phyloP scores from a whole-genome alignment of 1,284 basidiomycete species.

The Trichosporon coremiiforme region DNA sequence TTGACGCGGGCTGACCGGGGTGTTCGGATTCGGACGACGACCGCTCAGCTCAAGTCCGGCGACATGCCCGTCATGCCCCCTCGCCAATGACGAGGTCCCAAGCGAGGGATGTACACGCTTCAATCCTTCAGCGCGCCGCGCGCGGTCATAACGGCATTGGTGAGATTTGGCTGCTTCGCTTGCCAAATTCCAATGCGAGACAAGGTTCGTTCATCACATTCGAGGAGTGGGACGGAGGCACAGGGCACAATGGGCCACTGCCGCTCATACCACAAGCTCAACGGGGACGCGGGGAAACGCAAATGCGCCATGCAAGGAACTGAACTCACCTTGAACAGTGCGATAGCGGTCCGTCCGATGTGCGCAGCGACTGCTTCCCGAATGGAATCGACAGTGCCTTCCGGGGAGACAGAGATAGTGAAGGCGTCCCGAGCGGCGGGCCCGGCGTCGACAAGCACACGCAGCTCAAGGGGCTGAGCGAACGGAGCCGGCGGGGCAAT shows the following conservation, averaged over 20 bases:
- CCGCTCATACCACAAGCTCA: neutral
- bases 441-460: constrained; percentile 33
- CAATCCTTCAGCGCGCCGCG: neutral
- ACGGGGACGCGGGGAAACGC: constrained; percentile 3
- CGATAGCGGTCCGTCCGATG: constrained; percentile 37
- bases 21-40: too few species aligned
- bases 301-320: neutral
- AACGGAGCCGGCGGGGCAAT: constrained; percentile 3
- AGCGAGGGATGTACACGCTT: neutral
- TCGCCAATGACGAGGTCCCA: neutral
- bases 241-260: neutral
- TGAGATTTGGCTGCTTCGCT: neutral
- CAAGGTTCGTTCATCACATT: neutral
- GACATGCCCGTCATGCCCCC: neutral
- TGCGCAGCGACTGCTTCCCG: constrained; percentile 37
- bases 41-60: too few species aligned
- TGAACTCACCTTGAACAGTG: constrained; percentile 52
- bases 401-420: constrained; percentile 38
- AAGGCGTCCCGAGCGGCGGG: constrained; percentile 36
- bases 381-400: constrained; percentile 38
- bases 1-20: neutral
- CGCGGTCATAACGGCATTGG: neutral
- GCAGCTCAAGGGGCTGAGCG: constrained; percentile 21
- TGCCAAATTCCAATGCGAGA: too few species aligned
- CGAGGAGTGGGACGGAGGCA: neutral